A percentile compares a stretch with the other conserved stretches of the same genome.
Conservation (phyloP, 2,329 filamentous ascomycete genomes). For the Ceratocystis lukuohia region DNA sequence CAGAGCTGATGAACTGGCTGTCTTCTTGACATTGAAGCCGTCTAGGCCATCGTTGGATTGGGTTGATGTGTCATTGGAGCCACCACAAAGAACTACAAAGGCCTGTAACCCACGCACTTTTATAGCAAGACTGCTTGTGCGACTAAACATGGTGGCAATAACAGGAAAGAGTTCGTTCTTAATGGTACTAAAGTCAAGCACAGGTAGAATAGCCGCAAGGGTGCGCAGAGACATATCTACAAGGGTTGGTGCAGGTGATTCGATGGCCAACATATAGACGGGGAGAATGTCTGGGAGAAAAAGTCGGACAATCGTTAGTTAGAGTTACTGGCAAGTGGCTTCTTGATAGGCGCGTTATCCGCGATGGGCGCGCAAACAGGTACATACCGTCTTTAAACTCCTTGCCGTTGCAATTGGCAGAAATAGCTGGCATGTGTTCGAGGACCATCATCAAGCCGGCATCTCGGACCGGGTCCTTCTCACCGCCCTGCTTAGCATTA, state of each 20-base stretch:
- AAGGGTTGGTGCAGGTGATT: conserved; percentile 77
- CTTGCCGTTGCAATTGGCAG: conserved; percentile 72
- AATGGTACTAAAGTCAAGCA: conserved; percentile 89
- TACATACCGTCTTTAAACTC: conserved; percentile 81
- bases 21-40: conserved; percentile 48
- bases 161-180: conserved; percentile 95
- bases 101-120: conserved; percentile 87
- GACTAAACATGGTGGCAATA: conserved; percentile 78
- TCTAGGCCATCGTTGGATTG: conserved; percentile 58
- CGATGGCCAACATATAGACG: conserved; percentile 68
- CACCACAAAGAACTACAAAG: conserved; percentile 79
- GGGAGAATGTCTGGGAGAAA: conserved; percentile 60
- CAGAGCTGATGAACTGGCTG: conserved; percentile 60
- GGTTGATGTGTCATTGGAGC: conserved; percentile 39
- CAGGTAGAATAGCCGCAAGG: conserved; percentile 65
- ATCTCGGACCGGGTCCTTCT: conserved; percentile 72
- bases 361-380: not conserved
- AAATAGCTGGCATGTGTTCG: conserved; percentile 64
- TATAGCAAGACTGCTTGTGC: conserved; percentile 84
- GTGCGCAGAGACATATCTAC: conserved; percentile 75
- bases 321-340: not conserved
- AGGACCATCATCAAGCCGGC: conserved; percentile 83
- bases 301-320: not conserved
- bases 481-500: conserved; percentile 44
- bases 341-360: too few relatives aligned